These are phyloP conservation scores for Candida saitoana DNA, from an alignment of 805 yeast genomes.

Conservation along the genomic window DNA sequence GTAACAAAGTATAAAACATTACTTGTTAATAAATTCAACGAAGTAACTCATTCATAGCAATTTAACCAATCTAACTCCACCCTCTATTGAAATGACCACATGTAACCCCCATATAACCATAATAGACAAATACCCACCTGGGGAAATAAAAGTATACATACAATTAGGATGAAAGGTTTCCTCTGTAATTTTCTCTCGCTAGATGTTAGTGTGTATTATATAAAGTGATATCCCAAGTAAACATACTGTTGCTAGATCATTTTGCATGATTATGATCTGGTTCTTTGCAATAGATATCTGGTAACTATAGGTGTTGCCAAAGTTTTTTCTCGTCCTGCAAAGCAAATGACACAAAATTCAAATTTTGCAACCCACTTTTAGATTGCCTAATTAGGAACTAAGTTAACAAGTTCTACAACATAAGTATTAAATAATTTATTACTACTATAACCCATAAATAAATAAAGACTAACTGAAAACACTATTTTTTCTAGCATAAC, in stretches of 20 bases:
- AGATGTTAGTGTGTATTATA: neutral
- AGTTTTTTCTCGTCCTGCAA: conserved; percentile 3
- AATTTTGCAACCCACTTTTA: neutral
- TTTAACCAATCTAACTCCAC: no score
- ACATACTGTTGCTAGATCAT: conserved; percentile 2
- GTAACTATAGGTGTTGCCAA: conserved; percentile 3
- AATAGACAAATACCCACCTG: neutral
- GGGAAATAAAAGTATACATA: conserved; percentile 9
- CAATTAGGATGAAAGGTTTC: conserved; percentile 14
- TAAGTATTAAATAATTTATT: no score
- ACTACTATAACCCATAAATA: no score
- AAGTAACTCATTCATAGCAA: no score
- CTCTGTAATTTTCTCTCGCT: conserved; percentile 2
- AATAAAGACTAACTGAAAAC: no score
- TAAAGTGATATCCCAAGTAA: neutral
- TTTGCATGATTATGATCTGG: neutral
- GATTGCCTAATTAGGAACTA: neutral
- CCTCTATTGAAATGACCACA: neutral
- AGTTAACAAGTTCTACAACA: no score
- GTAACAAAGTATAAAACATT: no score
- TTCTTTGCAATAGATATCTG: conserved; percentile 1
- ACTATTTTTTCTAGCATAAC: neutral
- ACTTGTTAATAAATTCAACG: no score
- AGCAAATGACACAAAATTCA: conserved; percentile 3
- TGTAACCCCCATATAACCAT: neutral